Evolutionary conservation across 495 filamentous ascomycete genomes (phyloP), one percentile per base, ranked within the genome.

Genomic region (Aspergillus biplanus): DNA sequence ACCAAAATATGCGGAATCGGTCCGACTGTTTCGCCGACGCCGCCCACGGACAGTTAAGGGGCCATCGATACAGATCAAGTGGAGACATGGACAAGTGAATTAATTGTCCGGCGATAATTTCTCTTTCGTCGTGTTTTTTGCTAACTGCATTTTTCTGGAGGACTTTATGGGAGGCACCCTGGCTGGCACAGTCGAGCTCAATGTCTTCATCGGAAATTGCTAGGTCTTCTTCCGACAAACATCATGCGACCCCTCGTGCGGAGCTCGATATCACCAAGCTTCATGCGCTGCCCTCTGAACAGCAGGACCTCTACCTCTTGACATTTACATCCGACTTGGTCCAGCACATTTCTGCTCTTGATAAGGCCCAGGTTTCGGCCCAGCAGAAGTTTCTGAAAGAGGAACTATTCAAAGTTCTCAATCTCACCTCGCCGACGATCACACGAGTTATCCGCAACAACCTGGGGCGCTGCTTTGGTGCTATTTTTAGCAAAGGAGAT

Each of bases 221-320:
- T 56, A 65, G 69, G 42, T 65, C 70, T 57, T 65, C 71, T 48
- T 52, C 71, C 50, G 59, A 74, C 57, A 71, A 62, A 44, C 42
- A 39, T 52, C 48, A 75, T 72, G 75, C 69, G 66, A 64, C 71
- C 56, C 74, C 67, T 58, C 73, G 69, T 66, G 69, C 75, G 49
- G 86, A 95, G 80, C 88, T 99, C 71, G 93, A 99, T 72, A 73
- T 96, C 66, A 73, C 86, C 56, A 96, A 95, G 77, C 87, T 99
- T 54, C 89, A 96, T 76, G 85, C 90, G 52, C 87, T 98, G 58
- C 90, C 94, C 60, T 90, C 92, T 34, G 95, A 98, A 79, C 94
- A 99, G 71, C 96, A 98, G 75, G 92, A 97, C 68, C 86, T 98
- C 21, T 93, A 92, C 73, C 84, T 99, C 61, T 81, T 98, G 56